phyloP scores from a whole-genome alignment of 2,329 filamentous ascomycete species.

The Neofusicoccum ribis region DNA sequence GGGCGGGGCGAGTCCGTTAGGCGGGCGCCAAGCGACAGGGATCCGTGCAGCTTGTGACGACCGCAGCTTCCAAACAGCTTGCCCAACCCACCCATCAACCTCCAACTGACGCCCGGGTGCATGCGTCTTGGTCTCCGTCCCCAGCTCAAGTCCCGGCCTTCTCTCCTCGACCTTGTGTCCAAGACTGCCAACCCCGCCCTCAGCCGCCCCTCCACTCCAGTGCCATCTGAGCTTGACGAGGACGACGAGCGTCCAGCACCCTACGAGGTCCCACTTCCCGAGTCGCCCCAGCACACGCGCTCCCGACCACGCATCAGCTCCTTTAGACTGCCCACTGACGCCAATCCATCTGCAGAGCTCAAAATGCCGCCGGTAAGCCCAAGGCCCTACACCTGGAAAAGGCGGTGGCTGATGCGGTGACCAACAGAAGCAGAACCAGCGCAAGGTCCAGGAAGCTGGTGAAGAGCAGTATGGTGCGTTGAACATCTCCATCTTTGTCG shows the following conservation, averaged over 20 bases:
- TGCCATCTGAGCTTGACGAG: slow-evolving; percentile 17
- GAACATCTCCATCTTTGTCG: neutral
- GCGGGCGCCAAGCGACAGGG: slow-evolving; percentile 19
- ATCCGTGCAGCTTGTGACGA: slow-evolving; percentile 19
- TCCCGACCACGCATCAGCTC: slow-evolving; percentile 5
- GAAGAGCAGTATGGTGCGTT: slow-evolving; percentile 59
- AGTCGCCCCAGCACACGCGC: slow-evolving; percentile 30
- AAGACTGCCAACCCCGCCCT: slow-evolving; percentile 50
- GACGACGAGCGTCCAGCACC: slow-evolving; percentile 19
- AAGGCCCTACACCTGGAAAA: neutral
- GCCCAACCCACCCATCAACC: slow-evolving; percentile 17
- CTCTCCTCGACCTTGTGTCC: slow-evolving; percentile 62
- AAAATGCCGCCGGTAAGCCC: slow-evolving; percentile 37
- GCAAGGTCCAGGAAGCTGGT: slow-evolving; percentile 46
- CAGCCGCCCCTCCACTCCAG: slow-evolving; percentile 22
- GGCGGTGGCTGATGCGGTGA: slow-evolving; percentile 19
- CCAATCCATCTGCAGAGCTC: neutral
- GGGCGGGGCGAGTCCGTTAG: slow-evolving; percentile 8
- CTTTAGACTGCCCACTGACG: neutral
- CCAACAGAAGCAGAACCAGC: slow-evolving; percentile 42
- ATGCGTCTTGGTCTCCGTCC: slow-evolving; percentile 59
- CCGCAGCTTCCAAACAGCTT: slow-evolving; percentile 18
- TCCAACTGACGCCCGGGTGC: slow-evolving; percentile 28
- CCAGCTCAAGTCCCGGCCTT: slow-evolving; percentile 60
- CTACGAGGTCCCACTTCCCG: slow-evolving; percentile 29